Evolutionary conservation across 2,329 filamentous ascomycete genomes (phyloP), one percentile per base, ranked within the genome.

Genomic region (Paradendryphiella salina): DNA sequence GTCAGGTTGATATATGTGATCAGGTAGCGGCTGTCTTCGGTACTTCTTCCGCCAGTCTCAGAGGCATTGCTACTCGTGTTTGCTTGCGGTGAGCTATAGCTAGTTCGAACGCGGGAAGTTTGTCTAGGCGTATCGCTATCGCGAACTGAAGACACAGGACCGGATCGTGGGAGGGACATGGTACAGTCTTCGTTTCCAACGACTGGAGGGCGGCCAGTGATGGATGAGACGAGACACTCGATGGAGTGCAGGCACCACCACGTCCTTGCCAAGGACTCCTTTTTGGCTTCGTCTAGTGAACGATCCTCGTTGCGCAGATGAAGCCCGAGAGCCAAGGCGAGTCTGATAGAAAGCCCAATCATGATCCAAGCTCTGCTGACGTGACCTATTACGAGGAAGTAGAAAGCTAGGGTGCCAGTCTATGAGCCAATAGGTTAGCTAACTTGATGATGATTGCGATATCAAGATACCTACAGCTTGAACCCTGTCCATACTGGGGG

Each of bases 161-260:
- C 31, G 11, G 57, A 44, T 2, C 57, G 43, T 2, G 74, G 74
- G 14, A 70, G 41, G 6, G 43, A 13, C 0, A 67, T 57, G 5
- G 70, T 72, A 44, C 67, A 72, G 36, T 73, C 65, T 35, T 66
- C 63, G 38, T 66, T 59, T 3, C 58, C 56, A 29, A 75, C 62
- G 1, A 69, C 64, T 7, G 69, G 69, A 23, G 75, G 71, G 11
- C 74, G 69, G 0, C 75, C 75, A 4, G 71, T 75, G 18, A 76
- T 67, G 6, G 71, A 61, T 13, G 67, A 67, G 2, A 75, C 56
- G 3, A 74, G 53, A 23, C 69, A 66, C 43, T 77, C 75, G 23
- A 74, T 56, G 2, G 63, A 65, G 52, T 71, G 71, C 15, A 76
- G 43, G 35, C 68, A 69, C 71, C 73, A 75, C 75, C 75, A 77